Evolutionary conservation across 2,329 filamentous ascomycete species (phyloP), one percentile per base, ranked within the genome.

Genomic region (Dryadomyces quercivorus): DNA sequence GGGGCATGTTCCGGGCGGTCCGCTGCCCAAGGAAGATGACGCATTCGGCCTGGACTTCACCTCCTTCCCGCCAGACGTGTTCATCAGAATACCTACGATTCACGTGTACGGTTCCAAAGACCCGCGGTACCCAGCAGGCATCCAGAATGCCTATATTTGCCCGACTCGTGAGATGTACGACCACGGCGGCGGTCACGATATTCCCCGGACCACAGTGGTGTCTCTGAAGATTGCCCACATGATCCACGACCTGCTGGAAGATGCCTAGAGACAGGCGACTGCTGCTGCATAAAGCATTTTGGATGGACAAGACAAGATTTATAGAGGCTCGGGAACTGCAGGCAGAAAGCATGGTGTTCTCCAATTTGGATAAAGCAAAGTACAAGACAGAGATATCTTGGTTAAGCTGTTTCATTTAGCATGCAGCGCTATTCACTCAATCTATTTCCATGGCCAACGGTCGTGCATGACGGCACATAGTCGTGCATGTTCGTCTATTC

Each of bases 111-210:
- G 69, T 2, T 60, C 58, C 5, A 68, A 67, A 52, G 69, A 70
- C 56, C 69, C 69, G 5, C 60, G 66, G 49, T 67, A 64, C 61
- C 67, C 69, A 10, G 59, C 64, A 2, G 64, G 63, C 47, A 56
- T 70, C 20, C 68, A 70, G 62, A 59, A 70, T 51, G 67, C 67
- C 8, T 59, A 65, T 36, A 64, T 69, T 42, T 69, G 67, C 51
- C 59, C 64, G 15, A 57, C 64, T 15, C 58, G 63, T 18, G 61
- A 57, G 21, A 59, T 64, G 58, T 70, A 65, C 56, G 68, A 70
- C 51, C 68, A 70, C 46, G 61, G 64, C 3, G 67, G 68, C 5
- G 68, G 68, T 1, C 68, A 70, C 55, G 68, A 70, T 38, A 68
- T 70, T 20, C 68, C 68, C n/a, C 59, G 67, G 56, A 63, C 64